Conservation (phyloP, 495 filamentous ascomycete genomes). For the Xylaria nigripes region DNA sequence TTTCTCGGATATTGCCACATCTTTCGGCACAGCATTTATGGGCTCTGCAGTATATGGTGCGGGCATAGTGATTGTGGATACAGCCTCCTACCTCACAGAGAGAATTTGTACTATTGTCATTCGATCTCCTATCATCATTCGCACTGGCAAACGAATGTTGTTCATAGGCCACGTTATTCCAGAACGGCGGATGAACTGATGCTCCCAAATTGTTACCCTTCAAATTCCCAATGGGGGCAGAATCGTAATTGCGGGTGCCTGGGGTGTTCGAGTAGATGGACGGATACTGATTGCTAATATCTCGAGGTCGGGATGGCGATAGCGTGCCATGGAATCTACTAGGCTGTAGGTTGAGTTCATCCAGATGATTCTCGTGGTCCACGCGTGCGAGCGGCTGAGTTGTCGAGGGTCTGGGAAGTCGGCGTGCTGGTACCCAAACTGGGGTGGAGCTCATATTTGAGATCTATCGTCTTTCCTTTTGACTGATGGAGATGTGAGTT, state of each 20-base stretch:
- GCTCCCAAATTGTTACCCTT: neutral
- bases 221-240: neutral
- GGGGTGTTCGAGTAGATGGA: neutral
- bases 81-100: slow-evolving; percentile 2
- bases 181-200: too few relatives aligned
- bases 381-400: neutral
- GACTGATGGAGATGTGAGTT: neutral
- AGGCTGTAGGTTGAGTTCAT: neutral
- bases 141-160: too few relatives aligned
- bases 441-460: neutral
- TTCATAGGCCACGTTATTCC: too few relatives aligned
- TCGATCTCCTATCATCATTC: neutral
- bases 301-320: neutral
- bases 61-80: neutral
- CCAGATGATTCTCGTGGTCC: neutral
- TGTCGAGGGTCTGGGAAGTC: neutral
- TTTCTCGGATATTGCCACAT: neutral
- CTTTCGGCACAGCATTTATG: neutral
- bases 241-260: neutral
- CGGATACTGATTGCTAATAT: neutral
- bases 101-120: neutral
- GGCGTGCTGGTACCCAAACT: neutral
- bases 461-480: neutral
- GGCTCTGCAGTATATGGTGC: neutral
- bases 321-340: neutral